Evolutionary conservation across 192 early-diverging fungal species (phyloP), one percentile per base, ranked within the genome.

Genomic region (Coemansia sp.): DNA sequence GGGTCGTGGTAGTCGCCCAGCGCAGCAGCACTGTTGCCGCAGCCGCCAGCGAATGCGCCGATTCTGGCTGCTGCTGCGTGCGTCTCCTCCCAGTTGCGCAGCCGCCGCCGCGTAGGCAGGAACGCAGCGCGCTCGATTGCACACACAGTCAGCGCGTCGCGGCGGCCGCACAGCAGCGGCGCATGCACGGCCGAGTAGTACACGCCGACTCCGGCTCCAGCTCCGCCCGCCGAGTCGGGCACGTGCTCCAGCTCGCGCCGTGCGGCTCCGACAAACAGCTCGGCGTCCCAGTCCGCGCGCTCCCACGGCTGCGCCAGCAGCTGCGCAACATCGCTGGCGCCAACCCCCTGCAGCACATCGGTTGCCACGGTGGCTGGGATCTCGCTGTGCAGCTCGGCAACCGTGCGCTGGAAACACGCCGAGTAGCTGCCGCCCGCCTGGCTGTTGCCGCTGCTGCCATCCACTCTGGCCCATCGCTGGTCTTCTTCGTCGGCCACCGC

Each of bases 111-210:
- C 15, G 65, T 41, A 0, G 77, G 69, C 61, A 74, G 36, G 48
- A 67, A 75, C 37, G 74, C 45, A 21, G 46, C 71, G 43, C 57
- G 61, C 66, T 71, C 65, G 16, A 41, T 26, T 0, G 57, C 42
- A 1, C 51, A 41, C 22, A 82, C 80, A 0, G 71, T 74, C 64
- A 82, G 72, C 32, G 72, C 71, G 40, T 82, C 80, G 37, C 80
- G 73, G 26, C 21, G 22, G 22, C 49, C 71, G 59, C 68, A 73
- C 36, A 82, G 63, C 69, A 68, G 48, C 8, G 80, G 80, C 21
- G 47, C 60, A 10, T 62, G 68, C n/a, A 82, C 39, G 6, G 41
- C 11, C 41, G 71, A 51, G 19, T 82, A 58, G 26, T 48, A 62
- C 13, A 82, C 64, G 21, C 62, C 46, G 19, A 68, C 72, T 2